These are phyloP conservation scores for Chlamydomonas sphaeroides DNA, from an alignment of 139 green algal species.

Conservation along the genomic window DNA sequence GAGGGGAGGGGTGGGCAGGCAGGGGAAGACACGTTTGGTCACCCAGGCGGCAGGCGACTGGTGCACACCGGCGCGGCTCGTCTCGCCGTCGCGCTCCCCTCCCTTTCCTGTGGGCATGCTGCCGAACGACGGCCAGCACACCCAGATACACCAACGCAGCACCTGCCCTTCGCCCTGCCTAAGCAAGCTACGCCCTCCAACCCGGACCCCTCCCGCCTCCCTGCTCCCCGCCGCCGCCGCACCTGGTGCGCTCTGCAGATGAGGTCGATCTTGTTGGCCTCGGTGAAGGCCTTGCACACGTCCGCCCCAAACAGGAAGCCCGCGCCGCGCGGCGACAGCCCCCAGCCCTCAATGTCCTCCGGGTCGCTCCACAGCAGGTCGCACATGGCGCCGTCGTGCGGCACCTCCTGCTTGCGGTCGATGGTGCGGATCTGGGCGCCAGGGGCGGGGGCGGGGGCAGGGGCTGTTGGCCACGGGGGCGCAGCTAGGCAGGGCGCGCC, in stretches of 20 bases:
- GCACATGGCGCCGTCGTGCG: constrained; percentile 99
- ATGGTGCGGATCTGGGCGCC: constrained; percentile 90
- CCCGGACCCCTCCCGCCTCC: constrained; percentile 35
- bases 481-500: no score
- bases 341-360: constrained; percentile 98
- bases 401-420: constrained; percentile 98
- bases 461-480: no score
- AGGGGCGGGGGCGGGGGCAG: neutral
- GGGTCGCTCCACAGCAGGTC: constrained; percentile 98
- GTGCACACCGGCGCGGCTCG: no score
- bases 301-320: constrained; percentile 98
- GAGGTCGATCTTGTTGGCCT: constrained; percentile 73
- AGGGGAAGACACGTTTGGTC: no score
- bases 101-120: no score
- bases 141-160: no score
- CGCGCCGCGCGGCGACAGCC: constrained; percentile 77
- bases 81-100: no score
- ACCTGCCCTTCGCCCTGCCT: no score
- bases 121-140: no score
- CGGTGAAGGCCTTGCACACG: constrained; percentile 88
- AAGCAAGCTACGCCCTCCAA: neutral
- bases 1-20: neutral
- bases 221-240: neutral
- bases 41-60: no score
- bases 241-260: constrained; percentile 90